Conservation (phyloP, 1,139 yeast species). For the Lodderomyces parapsilosis region DNA sequence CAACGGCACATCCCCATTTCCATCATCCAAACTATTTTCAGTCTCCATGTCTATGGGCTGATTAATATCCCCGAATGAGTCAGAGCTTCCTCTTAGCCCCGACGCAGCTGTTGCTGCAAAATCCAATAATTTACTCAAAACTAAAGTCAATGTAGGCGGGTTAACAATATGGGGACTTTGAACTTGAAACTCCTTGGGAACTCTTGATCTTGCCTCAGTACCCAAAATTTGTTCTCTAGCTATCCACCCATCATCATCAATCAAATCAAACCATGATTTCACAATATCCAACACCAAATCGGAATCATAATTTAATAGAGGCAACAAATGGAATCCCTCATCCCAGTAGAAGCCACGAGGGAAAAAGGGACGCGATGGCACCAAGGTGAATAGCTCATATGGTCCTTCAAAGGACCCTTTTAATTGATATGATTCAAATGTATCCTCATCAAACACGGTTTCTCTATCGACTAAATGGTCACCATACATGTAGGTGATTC, state of each 20-base stretch:
- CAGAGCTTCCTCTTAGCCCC: constrained; percentile 23
- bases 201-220: constrained; percentile 83
- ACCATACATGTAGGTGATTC: constrained; percentile 89
- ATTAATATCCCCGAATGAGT: constrained; percentile 22
- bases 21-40: constrained; percentile 15
- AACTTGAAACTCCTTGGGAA: constrained; percentile 79
- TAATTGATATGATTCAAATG: constrained; percentile 55
- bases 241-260: constrained; percentile 94
- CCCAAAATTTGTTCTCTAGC: constrained; percentile 96
- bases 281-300: constrained; percentile 80
- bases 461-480: constrained; percentile 78
- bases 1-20: constrained; percentile 19
- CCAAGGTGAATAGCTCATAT: constrained; percentile 70
- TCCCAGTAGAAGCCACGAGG: constrained; percentile 99
- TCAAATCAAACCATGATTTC: constrained; percentile 82
- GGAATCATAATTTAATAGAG: constrained; percentile 78
- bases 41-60: constrained; percentile 23
- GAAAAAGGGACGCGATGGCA: constrained; percentile 91
- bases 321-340: constrained; percentile 92
- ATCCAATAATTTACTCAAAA: constrained; percentile 66
- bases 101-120: constrained; percentile 16
- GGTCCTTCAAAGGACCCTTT: constrained; percentile 64
- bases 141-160: constrained; percentile 90
- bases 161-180: constrained; percentile 93
- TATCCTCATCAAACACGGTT: constrained; percentile 64